Percentiles rank a stretch among this genome's conserved stretches.
phyloP scores from a whole-genome alignment of 192 early-diverging fungal genomes.

The Powellomyces hirtus region DNA sequence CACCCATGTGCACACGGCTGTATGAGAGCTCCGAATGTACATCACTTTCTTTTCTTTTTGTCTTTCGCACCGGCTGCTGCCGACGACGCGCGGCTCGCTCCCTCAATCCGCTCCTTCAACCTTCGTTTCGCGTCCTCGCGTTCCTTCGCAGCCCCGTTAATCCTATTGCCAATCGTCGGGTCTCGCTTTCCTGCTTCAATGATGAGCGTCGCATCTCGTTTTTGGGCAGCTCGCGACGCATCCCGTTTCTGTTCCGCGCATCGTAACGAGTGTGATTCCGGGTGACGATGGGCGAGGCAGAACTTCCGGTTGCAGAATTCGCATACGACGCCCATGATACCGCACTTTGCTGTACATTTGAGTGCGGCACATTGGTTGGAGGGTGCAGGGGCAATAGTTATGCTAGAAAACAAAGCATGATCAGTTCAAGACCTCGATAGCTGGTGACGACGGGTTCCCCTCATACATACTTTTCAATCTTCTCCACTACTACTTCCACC shows the following conservation, averaged over 20 bases:
- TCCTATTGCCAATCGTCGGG: not conserved
- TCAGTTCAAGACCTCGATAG: not conserved
- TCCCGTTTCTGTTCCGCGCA: conserved; percentile 5
- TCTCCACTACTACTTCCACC: not conserved
- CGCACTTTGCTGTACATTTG: not conserved
- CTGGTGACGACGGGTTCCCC: not conserved
- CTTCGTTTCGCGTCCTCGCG: conserved; percentile 17
- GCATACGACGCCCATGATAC: conserved; percentile 8
- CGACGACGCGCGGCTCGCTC: not conserved
- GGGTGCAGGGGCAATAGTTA: not conserved
- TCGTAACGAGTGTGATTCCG: conserved; percentile 10
- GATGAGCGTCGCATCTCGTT: conserved; percentile 16
- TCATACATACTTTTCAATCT: conserved; percentile 8
- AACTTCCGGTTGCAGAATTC: conserved; percentile 7
- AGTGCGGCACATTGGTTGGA: conserved; percentile 18
- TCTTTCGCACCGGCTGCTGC: not conserved
- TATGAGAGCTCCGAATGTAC: not conserved
- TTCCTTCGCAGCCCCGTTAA: conserved; percentile 6
- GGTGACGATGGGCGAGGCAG: conserved; percentile 22
- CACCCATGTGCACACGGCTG: too few species aligned
- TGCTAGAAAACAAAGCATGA: not conserved
- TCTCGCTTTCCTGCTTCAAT: not conserved
- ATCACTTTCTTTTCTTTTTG: not conserved
- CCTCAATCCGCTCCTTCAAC: conserved; percentile 15
- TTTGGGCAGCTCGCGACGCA: not conserved